Percentiles rank a stretch among this genome's conserved stretches.
Evolutionary conservation across 2,329 filamentous ascomycete genomes (phyloP).

Genomic region (Fusarium sp.): DNA sequence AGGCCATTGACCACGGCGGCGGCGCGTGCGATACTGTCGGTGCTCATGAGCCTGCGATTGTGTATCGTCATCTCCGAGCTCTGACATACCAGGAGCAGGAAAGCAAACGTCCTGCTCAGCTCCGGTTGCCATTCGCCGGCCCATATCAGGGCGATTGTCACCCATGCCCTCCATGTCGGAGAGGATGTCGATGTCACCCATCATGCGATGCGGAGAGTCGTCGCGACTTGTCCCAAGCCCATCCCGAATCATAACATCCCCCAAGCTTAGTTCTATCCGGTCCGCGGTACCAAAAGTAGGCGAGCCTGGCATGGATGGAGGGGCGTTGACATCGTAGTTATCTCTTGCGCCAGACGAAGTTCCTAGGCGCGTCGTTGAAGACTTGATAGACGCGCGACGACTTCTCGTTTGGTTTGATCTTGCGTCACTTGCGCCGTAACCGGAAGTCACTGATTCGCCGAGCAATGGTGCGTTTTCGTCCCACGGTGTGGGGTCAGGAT

Average conservation of each 20-base stretch:
- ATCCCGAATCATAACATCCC: constrained; percentile 77
- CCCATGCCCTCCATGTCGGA: constrained; percentile 43
- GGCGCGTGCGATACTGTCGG: constrained; percentile 54
- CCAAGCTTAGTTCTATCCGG: constrained; percentile 66
- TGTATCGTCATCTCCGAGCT: constrained; percentile 81
- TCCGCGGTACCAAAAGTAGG: constrained; percentile 62
- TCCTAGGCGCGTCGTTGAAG: constrained; percentile 58
- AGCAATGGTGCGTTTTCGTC: constrained; percentile 67
- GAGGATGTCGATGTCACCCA: constrained; percentile 46
- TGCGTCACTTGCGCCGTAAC: constrained; percentile 57
- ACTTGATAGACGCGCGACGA: constrained; percentile 61
- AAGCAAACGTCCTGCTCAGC: constrained; percentile 94
- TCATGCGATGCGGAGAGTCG: constrained; percentile 44
- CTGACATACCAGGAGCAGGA: constrained; percentile 76
- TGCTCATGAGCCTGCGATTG: constrained; percentile 55
- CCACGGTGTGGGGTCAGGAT: constrained; percentile 54
- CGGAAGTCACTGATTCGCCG: constrained; percentile 48
- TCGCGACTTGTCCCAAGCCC: constrained; percentile 60
- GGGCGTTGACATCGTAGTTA: constrained; percentile 73
- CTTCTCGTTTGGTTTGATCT: constrained; percentile 50
- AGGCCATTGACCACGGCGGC: constrained; percentile 82
- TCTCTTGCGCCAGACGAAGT: constrained; percentile 51
- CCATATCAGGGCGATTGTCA: constrained; percentile 44
- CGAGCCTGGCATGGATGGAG: constrained; percentile 73
- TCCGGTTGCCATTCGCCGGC: constrained; percentile 64